Evolutionary conservation across 805 yeast genomes (phyloP).

Genomic region (Saturnispora galanensis): DNA sequence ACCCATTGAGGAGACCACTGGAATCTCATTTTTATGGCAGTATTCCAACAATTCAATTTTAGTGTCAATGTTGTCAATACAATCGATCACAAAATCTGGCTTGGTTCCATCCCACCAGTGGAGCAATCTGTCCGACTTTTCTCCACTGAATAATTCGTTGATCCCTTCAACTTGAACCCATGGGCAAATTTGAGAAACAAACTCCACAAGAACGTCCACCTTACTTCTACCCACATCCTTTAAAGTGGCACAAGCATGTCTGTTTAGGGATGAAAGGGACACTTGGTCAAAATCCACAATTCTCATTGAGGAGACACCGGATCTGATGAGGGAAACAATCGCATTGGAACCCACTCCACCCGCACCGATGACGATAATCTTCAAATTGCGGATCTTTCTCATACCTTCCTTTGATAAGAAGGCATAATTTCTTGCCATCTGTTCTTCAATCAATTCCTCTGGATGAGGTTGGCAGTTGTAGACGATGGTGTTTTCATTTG

Average conservation of each 20-base stretch:
- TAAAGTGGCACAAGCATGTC: slow-evolving; percentile 91
- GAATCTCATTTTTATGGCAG: slow-evolving; percentile 49
- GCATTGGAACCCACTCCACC: slow-evolving; percentile 99
- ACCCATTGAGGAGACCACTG: slow-evolving; percentile 89
- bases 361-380: slow-evolving; percentile 77
- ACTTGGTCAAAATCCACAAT: slow-evolving; percentile 96
- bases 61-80: slow-evolving; percentile 96
- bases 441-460: slow-evolving; percentile 78
- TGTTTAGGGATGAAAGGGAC: slow-evolving; percentile 77
- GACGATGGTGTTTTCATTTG: slow-evolving; percentile 11
- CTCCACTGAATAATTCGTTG: slow-evolving; percentile 67
- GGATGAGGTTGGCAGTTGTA: slow-evolving; percentile 24
- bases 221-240: slow-evolving; percentile 89
- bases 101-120: slow-evolving; percentile 29
- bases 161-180: slow-evolving; percentile 79
- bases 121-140: slow-evolving; percentile 53
- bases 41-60: slow-evolving; percentile 80
- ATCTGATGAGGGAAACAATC: slow-evolving; percentile 79
- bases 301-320: slow-evolving; percentile 73
- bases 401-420: slow-evolving; percentile 84
- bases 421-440: slow-evolving; percentile 87
- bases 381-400: slow-evolving; percentile 56
- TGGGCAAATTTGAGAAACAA: slow-evolving; percentile 72
- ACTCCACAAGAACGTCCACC: slow-evolving; percentile 69
- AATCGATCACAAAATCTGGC: slow-evolving; percentile 82